These are phyloP conservation scores for Russula griseocarnosa DNA, from an alignment of 768 basidiomycete genomes.

Conservation along the genomic window DNA sequence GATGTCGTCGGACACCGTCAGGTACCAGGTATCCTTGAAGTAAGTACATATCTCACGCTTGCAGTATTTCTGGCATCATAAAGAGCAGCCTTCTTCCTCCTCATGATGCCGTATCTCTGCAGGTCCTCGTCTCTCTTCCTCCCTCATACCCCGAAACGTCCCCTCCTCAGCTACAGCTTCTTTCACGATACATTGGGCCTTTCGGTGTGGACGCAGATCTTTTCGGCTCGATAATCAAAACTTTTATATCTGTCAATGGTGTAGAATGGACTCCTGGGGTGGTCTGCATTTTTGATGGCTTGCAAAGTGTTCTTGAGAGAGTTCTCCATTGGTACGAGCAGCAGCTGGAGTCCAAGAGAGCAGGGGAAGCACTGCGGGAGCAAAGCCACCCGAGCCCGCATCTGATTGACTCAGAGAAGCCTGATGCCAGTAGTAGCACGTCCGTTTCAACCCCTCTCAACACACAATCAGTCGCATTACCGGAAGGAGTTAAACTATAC, in stretches of 20 bases:
- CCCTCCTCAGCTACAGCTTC: constrained; percentile 78
- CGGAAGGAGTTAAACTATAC: constrained; percentile 61
- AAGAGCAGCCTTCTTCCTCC: constrained; percentile 48
- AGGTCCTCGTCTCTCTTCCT: constrained; percentile 44
- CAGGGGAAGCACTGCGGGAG: constrained; percentile 52
- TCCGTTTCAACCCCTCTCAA: background rate
- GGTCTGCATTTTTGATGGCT: constrained; percentile 84
- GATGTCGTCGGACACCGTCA: constrained; percentile 40
- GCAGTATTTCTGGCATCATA: constrained; percentile 7
- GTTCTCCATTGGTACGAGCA: constrained; percentile 69
- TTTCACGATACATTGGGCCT: constrained; percentile 78
- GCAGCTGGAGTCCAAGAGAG: constrained; percentile 53
- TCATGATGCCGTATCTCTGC: constrained; percentile 34
- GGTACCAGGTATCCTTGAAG: constrained; percentile 65
- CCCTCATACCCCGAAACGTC: constrained; percentile 58
- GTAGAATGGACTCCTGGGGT: constrained; percentile 72
- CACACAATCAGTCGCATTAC: constrained; percentile 36
- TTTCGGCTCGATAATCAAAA: constrained; percentile 74
- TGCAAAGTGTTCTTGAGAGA: constrained; percentile 68
- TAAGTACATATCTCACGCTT: constrained; percentile 37
- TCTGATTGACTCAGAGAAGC: background rate
- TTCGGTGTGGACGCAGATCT: constrained; percentile 69
- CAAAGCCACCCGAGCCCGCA: constrained; percentile 35
- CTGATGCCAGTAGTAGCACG: background rate
- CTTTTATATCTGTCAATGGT: constrained; percentile 72